Base-by-base conservation (phyloP, 768 basidiomycete genomes). In the Ramaria sp. region DNA sequence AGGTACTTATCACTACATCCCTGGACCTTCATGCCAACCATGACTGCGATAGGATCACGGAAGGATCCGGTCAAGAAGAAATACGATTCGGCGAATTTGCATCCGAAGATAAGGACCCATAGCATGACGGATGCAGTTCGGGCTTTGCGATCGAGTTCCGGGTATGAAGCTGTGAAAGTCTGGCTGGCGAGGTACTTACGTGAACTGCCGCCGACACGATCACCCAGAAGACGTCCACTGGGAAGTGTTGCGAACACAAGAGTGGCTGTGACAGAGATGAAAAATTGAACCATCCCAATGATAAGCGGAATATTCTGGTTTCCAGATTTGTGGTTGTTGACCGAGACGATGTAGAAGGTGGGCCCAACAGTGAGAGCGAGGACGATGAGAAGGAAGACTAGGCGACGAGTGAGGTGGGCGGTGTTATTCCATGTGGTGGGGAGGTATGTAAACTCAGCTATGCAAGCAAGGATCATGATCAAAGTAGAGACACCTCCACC, bases 361-460 rank as follows among this genome's bases (percentile, higher is more conserved):
- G 96, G 96, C 30, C 88, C 95, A 44, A 77, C 87, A 1, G 95
- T 98, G 59, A 97, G 78, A 37, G 83, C 96, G 49, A 99, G 82
- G 61, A 94, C 87, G 69, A 96, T 77, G 55, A 96, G 71, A 43
- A 99, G 78, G 75, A 97, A 96, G 59, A 94, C 67, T 55, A 98
- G 77, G 41, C 96, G 90, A 28, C 93, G 92, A 5, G 91, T 90
- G 51, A 99, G 79, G 69, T 99, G 96, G 2, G 91, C 91, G 24
- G 94, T 92, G 67, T 98, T 99, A 70, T 96, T 92, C 96, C 96
- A 98, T 8, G 90, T 97, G 3, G 94, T 96, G 22, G 95, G 95
- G 61, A 97, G 95, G 74, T 95, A 96, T 51, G 85, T 82, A 66
- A 94, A 98, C 68, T 99, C 96, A 59, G 90, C 89, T 25, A 95